Percentiles rank a stretch among this genome's conserved stretches.
Evolutionary conservation across 352 stramenopile species (phyloP).

Genomic region (Globisporangium splendens): DNA sequence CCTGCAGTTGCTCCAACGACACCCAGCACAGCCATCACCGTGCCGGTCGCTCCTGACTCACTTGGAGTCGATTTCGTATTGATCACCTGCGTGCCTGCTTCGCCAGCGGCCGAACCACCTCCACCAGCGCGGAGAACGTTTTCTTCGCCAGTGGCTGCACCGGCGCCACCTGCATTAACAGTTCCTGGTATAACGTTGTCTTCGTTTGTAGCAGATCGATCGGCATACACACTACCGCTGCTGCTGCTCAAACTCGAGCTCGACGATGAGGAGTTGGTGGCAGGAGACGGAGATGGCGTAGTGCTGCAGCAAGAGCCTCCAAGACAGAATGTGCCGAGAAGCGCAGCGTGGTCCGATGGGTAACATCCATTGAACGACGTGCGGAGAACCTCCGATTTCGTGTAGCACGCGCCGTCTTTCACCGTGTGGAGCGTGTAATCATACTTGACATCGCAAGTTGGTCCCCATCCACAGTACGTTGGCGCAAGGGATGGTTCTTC

Average conservation of each 20-base stretch:
- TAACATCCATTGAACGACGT: constrained; percentile 67
- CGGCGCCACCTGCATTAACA: constrained; percentile 3
- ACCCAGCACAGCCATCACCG: constrained; percentile 48
- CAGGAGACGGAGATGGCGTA: constrained; percentile 9
- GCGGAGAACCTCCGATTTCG: constrained; percentile 52
- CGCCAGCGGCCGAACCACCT: constrained; percentile 13
- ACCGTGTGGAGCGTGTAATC: constrained; percentile 56
- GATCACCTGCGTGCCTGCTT: constrained; percentile 9
- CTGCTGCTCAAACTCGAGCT: constrained; percentile 2
- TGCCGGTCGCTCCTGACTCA: constrained; percentile 30
- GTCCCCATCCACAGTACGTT: constrained; percentile 61
- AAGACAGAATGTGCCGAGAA: constrained; percentile 56
- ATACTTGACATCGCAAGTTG: constrained; percentile 63
- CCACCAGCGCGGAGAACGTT: constrained; percentile 12
- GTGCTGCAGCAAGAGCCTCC: constrained; percentile 51
- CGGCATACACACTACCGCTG: neutral
- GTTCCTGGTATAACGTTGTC: constrained; percentile 11
- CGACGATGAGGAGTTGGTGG: neutral
- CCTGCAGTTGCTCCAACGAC: constrained; percentile 34
- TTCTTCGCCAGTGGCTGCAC: neutral
- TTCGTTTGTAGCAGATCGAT: constrained; percentile 10
- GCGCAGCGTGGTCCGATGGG: constrained; percentile 68
- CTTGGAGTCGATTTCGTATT: constrained; percentile 22
- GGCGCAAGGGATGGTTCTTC: constrained; percentile 35
- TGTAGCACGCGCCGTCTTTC: constrained; percentile 37